These are phyloP conservation scores for Phytophthora agathidicida DNA, from an alignment of 352 stramenopile species.

Conservation along the genomic window DNA sequence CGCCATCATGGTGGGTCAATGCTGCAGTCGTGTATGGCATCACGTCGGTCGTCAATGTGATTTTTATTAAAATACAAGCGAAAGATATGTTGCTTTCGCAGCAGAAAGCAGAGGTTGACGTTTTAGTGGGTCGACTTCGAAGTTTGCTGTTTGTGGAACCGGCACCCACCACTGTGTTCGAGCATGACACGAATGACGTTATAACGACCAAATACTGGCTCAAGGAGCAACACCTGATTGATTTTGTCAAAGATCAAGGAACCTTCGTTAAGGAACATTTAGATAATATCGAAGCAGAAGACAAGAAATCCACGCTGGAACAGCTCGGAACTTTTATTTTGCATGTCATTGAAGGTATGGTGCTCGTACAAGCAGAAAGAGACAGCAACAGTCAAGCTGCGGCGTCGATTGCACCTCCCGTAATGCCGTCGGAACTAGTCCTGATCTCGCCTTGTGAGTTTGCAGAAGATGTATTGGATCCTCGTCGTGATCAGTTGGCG, in stretches of 20 bases:
- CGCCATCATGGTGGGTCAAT: background rate
- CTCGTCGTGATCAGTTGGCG: background rate
- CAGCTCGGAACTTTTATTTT: background rate
- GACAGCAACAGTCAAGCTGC: slow-evolving; percentile 3
- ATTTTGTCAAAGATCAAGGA: background rate
- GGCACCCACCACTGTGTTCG: background rate
- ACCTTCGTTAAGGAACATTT: background rate
- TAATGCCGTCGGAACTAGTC: slow-evolving; percentile 1
- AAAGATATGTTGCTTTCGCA: background rate
- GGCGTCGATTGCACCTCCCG: background rate
- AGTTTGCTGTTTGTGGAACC: background rate
- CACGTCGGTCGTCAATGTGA: background rate
- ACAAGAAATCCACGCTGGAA: background rate
- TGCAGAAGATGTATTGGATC: background rate
- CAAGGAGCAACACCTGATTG: background rate
- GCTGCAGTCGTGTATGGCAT: background rate
- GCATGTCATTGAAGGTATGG: slow-evolving; percentile 1
- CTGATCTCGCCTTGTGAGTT: background rate
- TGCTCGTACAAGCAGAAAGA: background rate
- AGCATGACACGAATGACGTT: background rate
- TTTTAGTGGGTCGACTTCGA: background rate
- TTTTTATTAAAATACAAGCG: background rate
- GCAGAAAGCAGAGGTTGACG: background rate
- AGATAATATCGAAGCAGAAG: no score
- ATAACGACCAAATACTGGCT: background rate